Conservation (phyloP, 371 early-diverging fungal genomes). For the Mucor racemosus region DNA sequence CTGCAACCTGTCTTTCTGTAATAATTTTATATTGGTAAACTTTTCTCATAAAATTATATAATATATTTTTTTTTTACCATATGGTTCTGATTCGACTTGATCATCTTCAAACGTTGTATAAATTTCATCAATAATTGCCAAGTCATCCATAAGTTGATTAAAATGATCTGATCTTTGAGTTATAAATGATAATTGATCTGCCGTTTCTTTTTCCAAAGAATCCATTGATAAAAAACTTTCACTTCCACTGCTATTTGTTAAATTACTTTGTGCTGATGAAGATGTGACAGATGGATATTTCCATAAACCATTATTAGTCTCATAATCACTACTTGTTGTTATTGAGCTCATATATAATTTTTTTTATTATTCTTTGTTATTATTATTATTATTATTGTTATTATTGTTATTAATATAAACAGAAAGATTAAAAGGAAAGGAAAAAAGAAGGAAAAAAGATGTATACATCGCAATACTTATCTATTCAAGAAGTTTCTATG, state of each 20-base stretch:
- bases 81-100: slow-evolving; percentile 26
- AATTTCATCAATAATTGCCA: slow-evolving; percentile 42
- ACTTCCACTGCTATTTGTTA: slow-evolving; percentile 21
- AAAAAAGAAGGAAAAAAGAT: slow-evolving; percentile 10
- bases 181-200: slow-evolving; percentile 16
- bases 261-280: slow-evolving; percentile 16
- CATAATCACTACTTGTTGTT: not conserved
- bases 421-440: not conserved
- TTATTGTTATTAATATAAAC: not conserved
- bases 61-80: slow-evolving; percentile 25
- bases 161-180: slow-evolving; percentile 18
- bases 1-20: slow-evolving; percentile 33
- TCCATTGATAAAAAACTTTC: slow-evolving; percentile 19
- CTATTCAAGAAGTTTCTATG: not conserved
- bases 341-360: slow-evolving; percentile 1
- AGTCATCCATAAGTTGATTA: slow-evolving; percentile 33
- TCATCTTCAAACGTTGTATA: slow-evolving; percentile 25
- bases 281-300: slow-evolving; percentile 10
- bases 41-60: slow-evolving; percentile 1
- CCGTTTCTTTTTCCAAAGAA: slow-evolving; percentile 4
- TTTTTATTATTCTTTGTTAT: no score
- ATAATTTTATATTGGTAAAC: not conserved
- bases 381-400: no score
- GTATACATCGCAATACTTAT: not conserved
- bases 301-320: slow-evolving; percentile 14